Evolutionary conservation across 2,329 filamentous ascomycete genomes (phyloP), one percentile per base, ranked within the genome.

Genomic region (Saccharata proteae): DNA sequence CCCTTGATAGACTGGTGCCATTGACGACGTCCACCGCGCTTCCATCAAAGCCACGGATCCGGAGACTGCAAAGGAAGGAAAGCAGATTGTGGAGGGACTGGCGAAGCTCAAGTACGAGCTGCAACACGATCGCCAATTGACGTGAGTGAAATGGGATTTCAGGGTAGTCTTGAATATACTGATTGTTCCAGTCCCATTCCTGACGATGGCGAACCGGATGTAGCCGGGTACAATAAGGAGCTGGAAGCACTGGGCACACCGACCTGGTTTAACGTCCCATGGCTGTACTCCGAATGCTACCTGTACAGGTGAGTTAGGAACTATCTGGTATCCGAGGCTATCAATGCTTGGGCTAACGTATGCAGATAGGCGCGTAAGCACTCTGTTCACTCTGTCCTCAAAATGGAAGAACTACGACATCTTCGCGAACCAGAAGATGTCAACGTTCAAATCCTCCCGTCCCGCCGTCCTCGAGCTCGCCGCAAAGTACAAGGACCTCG

Each of bases 221-320:
- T 94, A 17, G 68, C 68, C 10, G 65, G 70, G 23, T 98, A 94
- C 62, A 98, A 98, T 60, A 65, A 76, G 41, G 86, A 96, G 57
- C 62, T 98, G 5, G 70, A 79, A 42, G 67, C 77, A 41, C 68
- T 84, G 13, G 80, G 77, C 25, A 71, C 69, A 27, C 74, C 80
- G 0, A 76, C 70, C 27, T 98, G 90, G 90, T 79, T 88, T 50
- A 69, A 79, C 40, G 74, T 79, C 4, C 71, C 85, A 5, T 98
- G 90, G 90, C 69, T 98, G 2, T 98, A 74, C 57, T 66, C 79
- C 16, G 90, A 98, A 62, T 96, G 90, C 64, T 96, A 96, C 55
- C 69, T 98, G 36, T 96, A 88, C 62, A 69, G 80, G 75, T 78
- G 60, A 32, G 48, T 47, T 36, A 16, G 7, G n/a, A n/a, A n/a